These are phyloP conservation scores for Rhododendron henanense DNA, from an alignment of 148 eudicot species.

Conservation along the genomic window DNA sequence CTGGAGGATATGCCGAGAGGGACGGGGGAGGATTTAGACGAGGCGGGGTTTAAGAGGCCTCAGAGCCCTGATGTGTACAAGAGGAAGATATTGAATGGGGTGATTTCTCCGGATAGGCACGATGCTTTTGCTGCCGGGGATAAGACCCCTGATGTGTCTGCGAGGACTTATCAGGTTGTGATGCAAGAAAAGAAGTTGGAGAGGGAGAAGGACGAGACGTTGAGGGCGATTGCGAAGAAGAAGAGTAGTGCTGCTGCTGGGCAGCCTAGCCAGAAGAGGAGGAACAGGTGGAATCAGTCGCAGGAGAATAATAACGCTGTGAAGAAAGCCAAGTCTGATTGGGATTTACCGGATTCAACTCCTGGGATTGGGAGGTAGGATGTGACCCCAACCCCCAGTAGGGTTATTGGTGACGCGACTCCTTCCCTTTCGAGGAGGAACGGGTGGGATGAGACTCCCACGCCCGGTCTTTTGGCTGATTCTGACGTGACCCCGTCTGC, in stretches of 20 bases:
- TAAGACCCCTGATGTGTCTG: slow-evolving; percentile 73
- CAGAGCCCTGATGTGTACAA: slow-evolving; percentile 65
- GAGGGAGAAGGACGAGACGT: slow-evolving; percentile 64
- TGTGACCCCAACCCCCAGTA: slow-evolving; percentile 88
- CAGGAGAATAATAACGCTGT: slow-evolving; percentile 42
- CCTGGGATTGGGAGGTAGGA: slow-evolving; percentile 95
- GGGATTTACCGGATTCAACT: slow-evolving; percentile 93
- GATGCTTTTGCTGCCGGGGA: slow-evolving; percentile 83
- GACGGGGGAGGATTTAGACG: slow-evolving; percentile 44
- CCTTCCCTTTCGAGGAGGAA: slow-evolving; percentile 70
- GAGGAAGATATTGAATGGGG: slow-evolving; percentile 56
- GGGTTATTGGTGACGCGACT: slow-evolving; percentile 75
- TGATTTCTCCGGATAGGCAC: slow-evolving; percentile 69
- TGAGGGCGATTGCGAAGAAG: slow-evolving; percentile 59
- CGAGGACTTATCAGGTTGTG: slow-evolving; percentile 79
- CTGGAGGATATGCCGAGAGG: slow-evolving; percentile 60
- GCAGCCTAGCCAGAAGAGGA: slow-evolving; percentile 59
- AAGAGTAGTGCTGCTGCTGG: slow-evolving; percentile 29
- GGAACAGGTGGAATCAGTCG: slow-evolving; percentile 91
- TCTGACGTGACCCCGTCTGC: slow-evolving; percentile 81
- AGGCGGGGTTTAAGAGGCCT: slow-evolving; percentile 55
- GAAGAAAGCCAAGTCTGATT: slow-evolving; percentile 85
- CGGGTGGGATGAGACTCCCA: slow-evolving; percentile 92
- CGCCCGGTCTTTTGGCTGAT: slow-evolving; percentile 77
- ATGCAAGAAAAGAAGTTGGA: slow-evolving; percentile 77